phyloP scores from a whole-genome alignment of 2,329 filamentous ascomycete species.

The Pseudogymnoascus sp. region DNA sequence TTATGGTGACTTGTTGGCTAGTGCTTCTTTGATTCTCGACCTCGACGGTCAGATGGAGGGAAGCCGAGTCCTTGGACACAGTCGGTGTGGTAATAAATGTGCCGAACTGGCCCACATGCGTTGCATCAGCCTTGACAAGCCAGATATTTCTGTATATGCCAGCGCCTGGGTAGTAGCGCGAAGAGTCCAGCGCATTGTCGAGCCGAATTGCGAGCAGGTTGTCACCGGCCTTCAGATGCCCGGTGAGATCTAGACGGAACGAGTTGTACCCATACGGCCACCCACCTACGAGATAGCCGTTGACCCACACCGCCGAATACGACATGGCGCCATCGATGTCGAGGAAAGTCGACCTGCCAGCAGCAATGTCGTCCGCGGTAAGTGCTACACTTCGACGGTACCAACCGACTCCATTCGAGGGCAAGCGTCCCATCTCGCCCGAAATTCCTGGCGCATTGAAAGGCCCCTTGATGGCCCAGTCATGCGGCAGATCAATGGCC shows the following conservation, averaged over 20 bases:
- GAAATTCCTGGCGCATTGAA: constrained; percentile 34
- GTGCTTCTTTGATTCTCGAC: constrained; percentile 37
- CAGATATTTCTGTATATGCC: constrained; percentile 49
- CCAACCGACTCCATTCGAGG: constrained; percentile 47
- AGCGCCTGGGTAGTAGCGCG: constrained; percentile 48
- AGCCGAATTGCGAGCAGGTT: constrained; percentile 44
- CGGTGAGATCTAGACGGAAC: constrained; percentile 44
- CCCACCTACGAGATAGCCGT: constrained; percentile 14
- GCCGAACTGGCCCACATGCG: constrained; percentile 44
- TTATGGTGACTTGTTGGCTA: constrained; percentile 29
- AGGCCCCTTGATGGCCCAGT: constrained; percentile 43
- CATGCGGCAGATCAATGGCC: constrained; percentile 37
- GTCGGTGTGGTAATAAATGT: constrained; percentile 41
- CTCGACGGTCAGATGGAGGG: constrained; percentile 37
- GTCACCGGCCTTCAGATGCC: constrained; percentile 31
- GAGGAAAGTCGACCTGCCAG: constrained; percentile 36
- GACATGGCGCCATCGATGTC: constrained; percentile 27
- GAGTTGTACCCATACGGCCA: constrained; percentile 26
- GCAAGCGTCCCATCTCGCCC: constrained; percentile 38
- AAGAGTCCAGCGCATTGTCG: constrained; percentile 41
- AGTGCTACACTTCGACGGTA: constrained; percentile 39
- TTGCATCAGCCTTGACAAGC: constrained; percentile 41
- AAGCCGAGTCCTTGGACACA: constrained; percentile 40
- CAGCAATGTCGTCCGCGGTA: constrained; percentile 22
- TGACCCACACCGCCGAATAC: constrained; percentile 16